Evolutionary conservation across 495 filamentous ascomycete species (phyloP).

Genomic region (Lasiosphaeris hirsuta): DNA sequence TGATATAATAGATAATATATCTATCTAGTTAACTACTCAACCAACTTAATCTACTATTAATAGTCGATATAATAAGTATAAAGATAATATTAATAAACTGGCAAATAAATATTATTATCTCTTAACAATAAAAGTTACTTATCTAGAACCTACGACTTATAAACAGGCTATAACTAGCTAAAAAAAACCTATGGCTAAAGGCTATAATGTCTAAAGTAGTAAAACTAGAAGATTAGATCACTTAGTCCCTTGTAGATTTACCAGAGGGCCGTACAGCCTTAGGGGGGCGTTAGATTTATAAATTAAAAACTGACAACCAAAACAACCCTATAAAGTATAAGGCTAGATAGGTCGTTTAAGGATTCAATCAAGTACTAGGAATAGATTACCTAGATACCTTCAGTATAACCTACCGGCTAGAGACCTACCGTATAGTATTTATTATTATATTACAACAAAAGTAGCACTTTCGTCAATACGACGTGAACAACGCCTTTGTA

Average conservation of each 20-base stretch:
- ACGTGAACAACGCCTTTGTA: too few species aligned
- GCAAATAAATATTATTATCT: neutral
- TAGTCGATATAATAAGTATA: neutral
- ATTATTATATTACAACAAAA: neutral
- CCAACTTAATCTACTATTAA: neutral
- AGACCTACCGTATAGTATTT: conserved; percentile 8
- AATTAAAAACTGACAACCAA: too few species aligned
- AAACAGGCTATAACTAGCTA: neutral
- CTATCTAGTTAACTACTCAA: neutral
- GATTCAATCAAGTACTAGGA: conserved; percentile 1
- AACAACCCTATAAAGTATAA: neutral
- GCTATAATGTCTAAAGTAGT: neutral
- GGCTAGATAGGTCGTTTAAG: conserved; percentile 2
- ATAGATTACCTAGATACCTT: conserved; percentile 7
- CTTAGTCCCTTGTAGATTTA: neutral
- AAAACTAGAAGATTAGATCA: neutral
- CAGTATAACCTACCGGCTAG: neutral
- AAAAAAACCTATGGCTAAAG: neutral
- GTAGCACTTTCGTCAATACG: too few species aligned
- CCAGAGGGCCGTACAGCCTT: neutral
- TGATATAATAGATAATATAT: neutral
- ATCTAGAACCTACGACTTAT: neutral
- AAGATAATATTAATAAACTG: neutral
- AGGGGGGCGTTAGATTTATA: too few species aligned
- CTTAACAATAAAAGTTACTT: neutral